These are phyloP conservation scores for Neobulgaria alba DNA, from an alignment of 2,329 filamentous ascomycete species.

Conservation along the genomic window DNA sequence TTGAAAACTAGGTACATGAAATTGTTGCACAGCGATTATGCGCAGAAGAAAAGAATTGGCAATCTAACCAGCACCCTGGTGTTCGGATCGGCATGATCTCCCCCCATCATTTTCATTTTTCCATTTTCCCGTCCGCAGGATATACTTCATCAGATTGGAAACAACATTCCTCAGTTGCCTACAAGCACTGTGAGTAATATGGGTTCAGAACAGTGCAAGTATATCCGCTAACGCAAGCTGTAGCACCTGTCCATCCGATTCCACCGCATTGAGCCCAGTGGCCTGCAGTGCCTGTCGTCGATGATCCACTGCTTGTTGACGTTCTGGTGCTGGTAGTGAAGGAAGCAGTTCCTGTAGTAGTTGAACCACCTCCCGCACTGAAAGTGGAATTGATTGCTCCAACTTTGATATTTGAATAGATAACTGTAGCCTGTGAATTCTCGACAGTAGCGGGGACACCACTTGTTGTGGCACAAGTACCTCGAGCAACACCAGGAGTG, in stretches of 20 bases:
- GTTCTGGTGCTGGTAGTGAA: slow-evolving; percentile 5
- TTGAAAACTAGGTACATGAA: no score
- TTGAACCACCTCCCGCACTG: not conserved
- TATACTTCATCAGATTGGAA: no score
- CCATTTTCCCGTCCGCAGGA: no score
- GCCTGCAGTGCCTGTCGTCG: not conserved
- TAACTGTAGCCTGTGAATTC: slow-evolving; percentile 37
- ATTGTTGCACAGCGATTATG: no score
- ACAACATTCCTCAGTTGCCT: no score
- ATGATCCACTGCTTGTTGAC: slow-evolving; percentile 10
- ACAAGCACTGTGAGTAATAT: slow-evolving; percentile 24
- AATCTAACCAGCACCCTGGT: no score
- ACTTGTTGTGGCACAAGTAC: slow-evolving; percentile 43
- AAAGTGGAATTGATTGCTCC: slow-evolving; percentile 28
- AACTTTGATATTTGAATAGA: slow-evolving; percentile 28
- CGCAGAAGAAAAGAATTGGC: no score
- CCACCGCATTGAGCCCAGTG: slow-evolving; percentile 6
- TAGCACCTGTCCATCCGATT: slow-evolving; percentile 3
- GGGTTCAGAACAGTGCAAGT: slow-evolving; percentile 9
- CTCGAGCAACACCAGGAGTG: slow-evolving; percentile 42
- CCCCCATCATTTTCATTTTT: no score
- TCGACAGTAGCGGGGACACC: slow-evolving; percentile 45
- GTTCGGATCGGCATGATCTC: no score
- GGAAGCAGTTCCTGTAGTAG: slow-evolving; percentile 17
- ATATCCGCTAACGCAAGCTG: slow-evolving; percentile 1